phyloP scores from a whole-genome alignment of 768 basidiomycete genomes.

The Leccinum uliginosum region DNA sequence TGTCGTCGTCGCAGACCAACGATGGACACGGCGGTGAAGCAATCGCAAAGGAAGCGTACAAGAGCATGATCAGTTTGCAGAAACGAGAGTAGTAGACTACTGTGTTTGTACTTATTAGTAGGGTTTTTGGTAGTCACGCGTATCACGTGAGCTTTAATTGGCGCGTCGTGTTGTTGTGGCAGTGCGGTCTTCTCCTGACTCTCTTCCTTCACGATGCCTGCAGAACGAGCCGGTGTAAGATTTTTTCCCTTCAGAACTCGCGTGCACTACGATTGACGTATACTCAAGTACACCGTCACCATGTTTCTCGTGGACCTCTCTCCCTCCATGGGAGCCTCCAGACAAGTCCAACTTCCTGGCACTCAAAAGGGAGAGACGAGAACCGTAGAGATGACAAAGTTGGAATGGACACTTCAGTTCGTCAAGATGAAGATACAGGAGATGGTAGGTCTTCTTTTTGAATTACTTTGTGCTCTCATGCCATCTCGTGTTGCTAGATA shows the following conservation, averaged over 20 bases:
- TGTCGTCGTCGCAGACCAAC: constrained; percentile 22
- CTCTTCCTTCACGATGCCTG: constrained; percentile 51
- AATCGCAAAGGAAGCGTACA: constrained; percentile 55
- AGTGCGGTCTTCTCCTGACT: constrained; percentile 7
- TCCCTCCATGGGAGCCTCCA: constrained; percentile 70
- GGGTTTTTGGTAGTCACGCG: too few species aligned
- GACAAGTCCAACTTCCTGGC: constrained; percentile 52
- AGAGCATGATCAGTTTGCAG: constrained; percentile 35
- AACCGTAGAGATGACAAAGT: constrained; percentile 62
- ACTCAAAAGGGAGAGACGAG: constrained; percentile 48
- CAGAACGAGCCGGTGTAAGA: constrained; percentile 76
- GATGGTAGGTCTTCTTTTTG: constrained; percentile 50
- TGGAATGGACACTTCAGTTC: constrained; percentile 81
- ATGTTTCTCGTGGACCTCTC: constrained; percentile 90
- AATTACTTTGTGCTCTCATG: background rate
- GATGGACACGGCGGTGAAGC: constrained; percentile 40
- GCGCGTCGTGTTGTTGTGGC: constrained; percentile 24
- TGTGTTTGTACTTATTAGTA: too few species aligned
- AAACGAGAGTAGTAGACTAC: too few species aligned
- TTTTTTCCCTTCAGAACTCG: background rate
- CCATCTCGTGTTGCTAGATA: constrained; percentile 48
- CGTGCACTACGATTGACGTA: constrained; percentile 1
- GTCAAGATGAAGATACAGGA: constrained; percentile 90
- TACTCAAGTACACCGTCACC: constrained; percentile 69
- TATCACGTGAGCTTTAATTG: constrained; percentile 32